Evolutionary conservation across 495 filamentous ascomycete species (phyloP).

Genomic region (Platismatia glauca): DNA sequence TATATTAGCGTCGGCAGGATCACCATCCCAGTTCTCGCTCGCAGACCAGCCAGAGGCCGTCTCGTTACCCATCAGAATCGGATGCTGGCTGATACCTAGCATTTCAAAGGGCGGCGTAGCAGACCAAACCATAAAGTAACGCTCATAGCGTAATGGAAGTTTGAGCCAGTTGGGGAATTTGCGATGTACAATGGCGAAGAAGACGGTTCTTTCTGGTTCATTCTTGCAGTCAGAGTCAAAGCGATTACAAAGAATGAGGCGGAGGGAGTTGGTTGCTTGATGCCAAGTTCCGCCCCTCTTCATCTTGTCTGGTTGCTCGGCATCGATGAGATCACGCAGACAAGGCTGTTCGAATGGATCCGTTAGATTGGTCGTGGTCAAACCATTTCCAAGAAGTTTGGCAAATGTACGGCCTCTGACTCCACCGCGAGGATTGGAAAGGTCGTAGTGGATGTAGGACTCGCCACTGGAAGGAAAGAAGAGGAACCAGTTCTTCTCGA

Average conservation of each 20-base stretch:
- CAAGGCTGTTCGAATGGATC: constrained; percentile 29
- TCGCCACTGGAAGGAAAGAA: constrained; percentile 26
- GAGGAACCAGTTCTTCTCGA: constrained; percentile 37
- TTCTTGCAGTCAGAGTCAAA: constrained; percentile 24
- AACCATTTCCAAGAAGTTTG: constrained; percentile 32
- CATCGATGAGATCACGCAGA: constrained; percentile 18
- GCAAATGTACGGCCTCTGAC: constrained; percentile 28
- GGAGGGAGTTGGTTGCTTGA: constrained; percentile 33
- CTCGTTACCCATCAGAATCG: constrained; percentile 33
- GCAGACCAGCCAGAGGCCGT: constrained; percentile 31
- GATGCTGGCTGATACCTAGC: constrained; percentile 30
- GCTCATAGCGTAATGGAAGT: constrained; percentile 33
- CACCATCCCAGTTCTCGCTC: constrained; percentile 31
- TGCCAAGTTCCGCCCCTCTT: constrained; percentile 29
- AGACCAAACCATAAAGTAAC: constrained; percentile 33
- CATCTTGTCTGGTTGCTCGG: constrained; percentile 13
- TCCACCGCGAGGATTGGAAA: constrained; percentile 16
- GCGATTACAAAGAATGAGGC: constrained; percentile 31
- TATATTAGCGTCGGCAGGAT: constrained; percentile 12
- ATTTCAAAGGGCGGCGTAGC: constrained; percentile 30
- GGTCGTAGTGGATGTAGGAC: constrained; percentile 32
- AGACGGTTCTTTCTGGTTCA: constrained; percentile 26
- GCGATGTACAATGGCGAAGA: constrained; percentile 32
- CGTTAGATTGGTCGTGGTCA: constrained; percentile 34
- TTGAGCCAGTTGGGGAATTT: constrained; percentile 29